phyloP scores from a whole-genome alignment of 495 filamentous ascomycete species.

The Aeminium ludgeri region DNA sequence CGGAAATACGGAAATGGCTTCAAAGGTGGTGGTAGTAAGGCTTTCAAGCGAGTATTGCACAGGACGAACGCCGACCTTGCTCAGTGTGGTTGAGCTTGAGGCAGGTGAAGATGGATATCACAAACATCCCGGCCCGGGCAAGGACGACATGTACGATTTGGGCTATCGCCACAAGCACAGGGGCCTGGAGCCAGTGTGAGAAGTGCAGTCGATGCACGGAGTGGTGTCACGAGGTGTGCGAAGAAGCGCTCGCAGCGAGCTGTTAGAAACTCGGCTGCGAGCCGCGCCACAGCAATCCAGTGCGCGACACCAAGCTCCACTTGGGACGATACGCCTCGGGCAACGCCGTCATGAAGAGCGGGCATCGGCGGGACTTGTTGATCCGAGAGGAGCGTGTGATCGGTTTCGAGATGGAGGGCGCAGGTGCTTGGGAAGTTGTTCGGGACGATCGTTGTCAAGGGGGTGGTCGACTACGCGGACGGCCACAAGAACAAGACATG shows the following conservation, averaged over 20 bases:
- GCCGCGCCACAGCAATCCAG: background rate
- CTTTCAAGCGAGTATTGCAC: background rate
- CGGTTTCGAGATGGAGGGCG: slow-evolving; percentile 22
- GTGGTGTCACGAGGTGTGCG: slow-evolving; percentile 5
- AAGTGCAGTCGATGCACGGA: background rate
- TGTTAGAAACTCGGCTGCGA: slow-evolving; percentile 5
- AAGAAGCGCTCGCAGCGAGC: background rate
- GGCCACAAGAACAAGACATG: slow-evolving; percentile 20
- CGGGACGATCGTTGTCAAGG: slow-evolving; percentile 18
- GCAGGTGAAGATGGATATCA: background rate
- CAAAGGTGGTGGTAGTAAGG: background rate
- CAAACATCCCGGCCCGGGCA: background rate
- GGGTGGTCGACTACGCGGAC: slow-evolving; percentile 22
- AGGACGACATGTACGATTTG: background rate
- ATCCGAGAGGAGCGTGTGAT: slow-evolving; percentile 6
- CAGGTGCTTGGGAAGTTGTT: slow-evolving; percentile 15
- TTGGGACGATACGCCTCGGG: slow-evolving; percentile 27
- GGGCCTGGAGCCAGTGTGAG: background rate
- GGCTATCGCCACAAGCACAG: slow-evolving; percentile 1
- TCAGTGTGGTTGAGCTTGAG: background rate
- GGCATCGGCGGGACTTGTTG: slow-evolving; percentile 8
- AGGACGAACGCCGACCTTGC: background rate
- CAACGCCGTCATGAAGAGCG: slow-evolving; percentile 22
- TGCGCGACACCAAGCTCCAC: slow-evolving; percentile 16
- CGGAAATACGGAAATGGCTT: background rate